phyloP scores from a whole-genome alignment of 108 stramenopile species.

The Nitzschia sp. region DNA sequence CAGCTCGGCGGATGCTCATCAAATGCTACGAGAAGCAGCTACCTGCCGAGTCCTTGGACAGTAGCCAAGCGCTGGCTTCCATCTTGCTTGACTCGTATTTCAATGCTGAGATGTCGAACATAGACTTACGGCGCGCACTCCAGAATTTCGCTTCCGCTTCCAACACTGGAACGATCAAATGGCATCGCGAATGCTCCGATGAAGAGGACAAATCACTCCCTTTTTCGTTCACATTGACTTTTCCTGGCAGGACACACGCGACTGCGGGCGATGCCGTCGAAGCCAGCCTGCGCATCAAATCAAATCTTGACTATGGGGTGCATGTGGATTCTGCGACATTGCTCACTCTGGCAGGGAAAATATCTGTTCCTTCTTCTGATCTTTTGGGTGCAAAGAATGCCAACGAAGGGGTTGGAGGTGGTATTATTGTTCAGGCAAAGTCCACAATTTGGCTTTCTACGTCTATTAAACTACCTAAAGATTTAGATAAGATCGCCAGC shows the following conservation, averaged over 20 bases:
- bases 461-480: slow-evolving; percentile 36
- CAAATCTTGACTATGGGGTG: slow-evolving; percentile 63
- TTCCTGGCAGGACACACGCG: slow-evolving; percentile 66
- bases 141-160: slow-evolving; percentile 18
- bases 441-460: slow-evolving; percentile 31
- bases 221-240: slow-evolving; percentile 72
- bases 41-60: slow-evolving; percentile 11
- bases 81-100: slow-evolving; percentile 46
- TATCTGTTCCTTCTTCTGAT: slow-evolving; percentile 27
- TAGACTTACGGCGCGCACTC: slow-evolving; percentile 20
- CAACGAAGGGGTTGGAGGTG: slow-evolving; percentile 28
- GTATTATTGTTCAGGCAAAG: slow-evolving; percentile 40
- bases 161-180: slow-evolving; percentile 25
- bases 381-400: slow-evolving; percentile 34
- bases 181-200: slow-evolving; percentile 35
- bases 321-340: slow-evolving; percentile 48
- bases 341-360: slow-evolving; percentile 34
- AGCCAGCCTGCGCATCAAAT: slow-evolving; percentile 63
- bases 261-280: slow-evolving; percentile 58
- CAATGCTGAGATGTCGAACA: slow-evolving; percentile 33
- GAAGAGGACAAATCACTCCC: slow-evolving; percentile 46
- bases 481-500: slow-evolving; percentile 28
- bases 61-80: slow-evolving; percentile 21
- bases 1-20: slow-evolving; percentile 56
- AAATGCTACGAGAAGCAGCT: slow-evolving; percentile 57